A percentile compares a stretch with the other conserved stretches of the same genome.
These are phyloP conservation scores for Polytrichum commune DNA, from an alignment of 225 moss, liverwort and hornwort species.

Conservation along the genomic window DNA sequence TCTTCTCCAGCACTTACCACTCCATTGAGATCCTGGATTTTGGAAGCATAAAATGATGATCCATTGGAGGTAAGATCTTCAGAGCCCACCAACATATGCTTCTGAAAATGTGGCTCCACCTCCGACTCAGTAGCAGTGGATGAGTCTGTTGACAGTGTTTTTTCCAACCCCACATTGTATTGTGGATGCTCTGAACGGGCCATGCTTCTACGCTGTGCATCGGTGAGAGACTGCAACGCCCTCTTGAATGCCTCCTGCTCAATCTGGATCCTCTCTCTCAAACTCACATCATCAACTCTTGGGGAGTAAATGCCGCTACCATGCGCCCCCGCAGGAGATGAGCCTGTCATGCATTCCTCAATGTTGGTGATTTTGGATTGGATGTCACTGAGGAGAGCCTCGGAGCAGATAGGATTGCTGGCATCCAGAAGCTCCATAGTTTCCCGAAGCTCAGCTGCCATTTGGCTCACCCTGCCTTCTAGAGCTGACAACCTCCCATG, in stretches of 20 bases:
- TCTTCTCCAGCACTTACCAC: constrained; percentile 30
- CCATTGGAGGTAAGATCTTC: no score
- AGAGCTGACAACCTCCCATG: constrained; percentile 76
- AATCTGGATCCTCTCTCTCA: constrained; percentile 36
- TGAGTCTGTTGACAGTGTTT: no score
- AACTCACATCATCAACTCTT: constrained; percentile 17
- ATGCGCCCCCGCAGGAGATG: constrained; percentile 27
- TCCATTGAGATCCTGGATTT: constrained; percentile 12
- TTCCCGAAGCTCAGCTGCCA: constrained; percentile 90
- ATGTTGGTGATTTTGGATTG: constrained; percentile 84
- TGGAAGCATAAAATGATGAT: constrained; percentile 12
- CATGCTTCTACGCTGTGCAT: not conserved
- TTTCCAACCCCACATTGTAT: no score
- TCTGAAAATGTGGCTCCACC: no score
- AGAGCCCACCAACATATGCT: no score
- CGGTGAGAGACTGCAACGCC: constrained; percentile 40
- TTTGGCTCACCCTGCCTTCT: constrained; percentile 88
- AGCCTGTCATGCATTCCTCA: constrained; percentile 79
- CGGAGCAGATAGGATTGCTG: constrained; percentile 83
- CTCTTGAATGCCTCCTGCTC: constrained; percentile 45
- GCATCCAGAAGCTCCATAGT: constrained; percentile 88
- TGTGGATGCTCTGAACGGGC: no score
- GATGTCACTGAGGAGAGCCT: constrained; percentile 75
- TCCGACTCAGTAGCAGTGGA: no score
- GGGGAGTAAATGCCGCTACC: constrained; percentile 21